A percentile compares a stretch with the other conserved stretches of the same genome.
phyloP scores from a whole-genome alignment of 2,329 filamentous ascomycete species.

The Aspergillus aculeatus region DNA sequence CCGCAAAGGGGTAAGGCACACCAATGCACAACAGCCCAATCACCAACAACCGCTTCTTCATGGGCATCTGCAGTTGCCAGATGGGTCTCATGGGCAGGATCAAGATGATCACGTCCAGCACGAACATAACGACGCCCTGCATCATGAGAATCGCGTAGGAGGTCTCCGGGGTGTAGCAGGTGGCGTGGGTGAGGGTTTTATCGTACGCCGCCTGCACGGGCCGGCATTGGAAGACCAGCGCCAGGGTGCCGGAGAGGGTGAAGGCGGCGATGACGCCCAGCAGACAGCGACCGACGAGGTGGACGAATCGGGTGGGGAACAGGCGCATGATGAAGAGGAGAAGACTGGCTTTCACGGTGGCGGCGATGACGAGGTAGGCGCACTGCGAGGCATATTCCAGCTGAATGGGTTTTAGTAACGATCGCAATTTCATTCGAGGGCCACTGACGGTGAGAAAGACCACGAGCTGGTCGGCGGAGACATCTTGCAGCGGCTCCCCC shows the following conservation, averaged over 20 bases:
- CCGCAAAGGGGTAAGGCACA: neutral
- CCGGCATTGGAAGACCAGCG: conserved; percentile 9
- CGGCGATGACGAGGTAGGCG: conserved; percentile 9
- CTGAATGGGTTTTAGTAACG: neutral
- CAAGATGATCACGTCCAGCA: conserved; percentile 5
- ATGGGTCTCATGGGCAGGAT: conserved; percentile 5
- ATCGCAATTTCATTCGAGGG: neutral
- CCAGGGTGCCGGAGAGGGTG: conserved; percentile 9
- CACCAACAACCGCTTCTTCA: conserved; percentile 3
- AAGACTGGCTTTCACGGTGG: conserved; percentile 8
- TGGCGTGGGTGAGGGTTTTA: conserved; percentile 1
- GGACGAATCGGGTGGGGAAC: conserved; percentile 6
- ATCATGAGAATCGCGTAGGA: conserved; percentile 3
- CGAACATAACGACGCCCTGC: conserved; percentile 9
- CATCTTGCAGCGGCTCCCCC: conserved; percentile 1
- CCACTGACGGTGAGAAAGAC: conserved; percentile 11
- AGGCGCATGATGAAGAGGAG: conserved; percentile 11
- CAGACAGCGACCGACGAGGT: neutral
- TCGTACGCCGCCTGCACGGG: conserved; percentile 4
- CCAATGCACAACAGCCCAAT: conserved; percentile 6
- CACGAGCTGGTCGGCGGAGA: conserved; percentile 11
- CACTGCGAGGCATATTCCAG: conserved; percentile 10
- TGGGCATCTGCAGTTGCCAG: conserved; percentile 10
- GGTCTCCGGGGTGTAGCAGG: conserved; percentile 3
- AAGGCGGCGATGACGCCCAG: conserved; percentile 5